Percentiles rank a stretch among this genome's conserved stretches.
Conservation (phyloP, 768 basidiomycete species). For the Lactarius akahatsu region DNA sequence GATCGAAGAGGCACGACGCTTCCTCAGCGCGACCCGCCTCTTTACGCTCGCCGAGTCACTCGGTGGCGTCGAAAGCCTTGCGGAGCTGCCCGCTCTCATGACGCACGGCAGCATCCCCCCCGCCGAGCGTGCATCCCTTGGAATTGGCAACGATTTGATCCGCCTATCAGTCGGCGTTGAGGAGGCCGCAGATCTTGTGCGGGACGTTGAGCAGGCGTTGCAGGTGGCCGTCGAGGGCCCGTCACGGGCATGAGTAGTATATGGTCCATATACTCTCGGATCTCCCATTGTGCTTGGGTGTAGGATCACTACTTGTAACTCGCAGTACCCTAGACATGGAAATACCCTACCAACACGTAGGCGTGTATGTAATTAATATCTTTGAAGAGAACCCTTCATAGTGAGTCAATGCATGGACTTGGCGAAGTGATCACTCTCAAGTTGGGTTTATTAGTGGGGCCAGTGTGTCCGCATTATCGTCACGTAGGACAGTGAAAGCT, state of each 20-base stretch:
- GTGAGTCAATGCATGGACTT: too few species aligned
- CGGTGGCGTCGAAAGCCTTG: constrained; percentile 90
- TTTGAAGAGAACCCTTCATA: too few species aligned
- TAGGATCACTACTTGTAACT: constrained; percentile 4
- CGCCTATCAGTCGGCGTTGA: constrained; percentile 87
- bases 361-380: neutral
- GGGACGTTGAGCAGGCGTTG: constrained; percentile 68
- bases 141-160: constrained; percentile 76
- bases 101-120: constrained; percentile 79
- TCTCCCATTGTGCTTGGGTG: too few species aligned
- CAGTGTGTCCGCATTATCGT: too few species aligned
- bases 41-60: constrained; percentile 86
- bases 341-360: constrained; percentile 5
- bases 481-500: too few species aligned
- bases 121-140: constrained; percentile 62
- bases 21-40: constrained; percentile 62
- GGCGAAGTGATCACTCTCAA: too few species aligned
- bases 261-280: neutral
- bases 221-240: constrained; percentile 39
- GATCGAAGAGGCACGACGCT: constrained; percentile 54
- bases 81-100: constrained; percentile 86
- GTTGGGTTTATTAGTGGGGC: too few species aligned
- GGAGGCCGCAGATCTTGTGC: constrained; percentile 77
- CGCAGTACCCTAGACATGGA: constrained; percentile 4
- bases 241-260: neutral